Evolutionary conservation across 495 filamentous ascomycete genomes (phyloP), one percentile per base, ranked within the genome.

Genomic region (Aspergillus conjunctus): DNA sequence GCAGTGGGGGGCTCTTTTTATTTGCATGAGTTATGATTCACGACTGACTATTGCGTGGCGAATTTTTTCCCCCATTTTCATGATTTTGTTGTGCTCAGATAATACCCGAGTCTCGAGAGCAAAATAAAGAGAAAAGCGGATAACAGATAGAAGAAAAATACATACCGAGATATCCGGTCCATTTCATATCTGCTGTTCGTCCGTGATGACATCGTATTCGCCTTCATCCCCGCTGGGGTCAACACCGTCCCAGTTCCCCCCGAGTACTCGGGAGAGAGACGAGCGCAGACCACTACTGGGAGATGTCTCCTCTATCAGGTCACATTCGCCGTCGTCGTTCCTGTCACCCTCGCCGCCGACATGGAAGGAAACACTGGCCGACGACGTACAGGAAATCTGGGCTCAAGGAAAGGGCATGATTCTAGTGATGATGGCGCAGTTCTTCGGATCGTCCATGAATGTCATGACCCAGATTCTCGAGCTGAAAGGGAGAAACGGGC

Each of bases 391-490:
- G 5, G 62, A 68, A 34, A 68, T 80, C 49, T 85, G 81, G 82
- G 22, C 73, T 4, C 80, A 79, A 54, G 92, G 95, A 66, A 89
- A 89, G 62, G 89, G 89, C 1, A 79, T 93, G 51, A 78, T 88
- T 18, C 74, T 93, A 20, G 88, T 98, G 34, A 71, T 91, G 17
- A 31, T 87, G 21, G 82, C 92, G 10, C 92, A 97, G 75, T 75
- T 95, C 37, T 97, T 97, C 65, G 92, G 89, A 0, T 87, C 88
- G 0, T 73, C 91, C 48, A 98, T 98, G 94, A 95, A 93, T 70
- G 82, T 95, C 8, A 84, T 87, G 22, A 91, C 92, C 0, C 82
- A 93, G 41, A 68, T 95, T 2, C 75, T 97, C 46, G 92, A 95
- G 68, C 79, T 88, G 4, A 83, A 89, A 58, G 91, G 84, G 33